phyloP scores from a whole-genome alignment of 2,329 filamentous ascomycete genomes.

The Cladosporium sp. region DNA sequence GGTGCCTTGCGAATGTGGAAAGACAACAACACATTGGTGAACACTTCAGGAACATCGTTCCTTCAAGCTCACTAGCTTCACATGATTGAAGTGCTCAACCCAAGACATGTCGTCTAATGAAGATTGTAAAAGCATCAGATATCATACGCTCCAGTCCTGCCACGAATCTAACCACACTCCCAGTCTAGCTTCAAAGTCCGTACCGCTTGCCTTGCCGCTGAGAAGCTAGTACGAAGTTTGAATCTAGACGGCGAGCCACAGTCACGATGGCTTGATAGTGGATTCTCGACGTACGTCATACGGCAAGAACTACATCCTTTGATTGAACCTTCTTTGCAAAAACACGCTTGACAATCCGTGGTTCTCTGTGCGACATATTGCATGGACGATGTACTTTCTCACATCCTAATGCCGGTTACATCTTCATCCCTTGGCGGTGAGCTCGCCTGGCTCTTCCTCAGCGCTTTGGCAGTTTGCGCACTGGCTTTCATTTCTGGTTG shows the following conservation, averaged over 20 bases:
- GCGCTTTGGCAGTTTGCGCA: not conserved
- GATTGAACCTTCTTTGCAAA: not conserved
- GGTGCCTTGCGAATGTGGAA: not conserved
- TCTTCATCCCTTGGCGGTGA: not conserved
- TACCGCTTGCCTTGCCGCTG: no score
- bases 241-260: not conserved
- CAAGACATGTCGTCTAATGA: not conserved
- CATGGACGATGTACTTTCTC: not conserved
- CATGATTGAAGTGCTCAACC: not conserved
- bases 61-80: not conserved
- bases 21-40: not conserved
- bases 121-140: not conserved
- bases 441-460: not conserved
- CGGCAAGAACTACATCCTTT: not conserved
- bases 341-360: not conserved
- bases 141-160: not conserved
- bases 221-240: no score
- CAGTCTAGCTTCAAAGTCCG: no score
- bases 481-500: constrained; percentile 22
- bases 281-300: not conserved
- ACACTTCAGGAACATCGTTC: not conserved
- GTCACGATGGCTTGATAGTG: not conserved
- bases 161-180: not conserved
- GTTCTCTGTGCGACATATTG: not conserved
- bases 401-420: not conserved